Evolutionary conservation across 768 basidiomycete species (phyloP).

Genomic region (Dacryopinax primogenitus): DNA sequence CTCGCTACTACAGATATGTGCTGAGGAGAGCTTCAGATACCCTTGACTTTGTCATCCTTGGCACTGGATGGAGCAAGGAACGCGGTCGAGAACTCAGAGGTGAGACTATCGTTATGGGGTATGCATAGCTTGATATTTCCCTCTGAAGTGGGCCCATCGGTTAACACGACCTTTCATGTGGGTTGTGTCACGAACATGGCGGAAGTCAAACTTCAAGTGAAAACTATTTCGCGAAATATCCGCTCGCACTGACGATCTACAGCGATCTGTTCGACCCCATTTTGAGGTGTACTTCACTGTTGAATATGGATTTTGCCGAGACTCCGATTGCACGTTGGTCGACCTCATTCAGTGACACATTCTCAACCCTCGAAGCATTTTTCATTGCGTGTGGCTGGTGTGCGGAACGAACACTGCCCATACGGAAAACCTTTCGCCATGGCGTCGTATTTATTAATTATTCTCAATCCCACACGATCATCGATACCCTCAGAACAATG

Average conservation of each 20-base stretch:
- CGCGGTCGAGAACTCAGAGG: constrained; percentile 66
- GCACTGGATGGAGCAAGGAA: constrained; percentile 65
- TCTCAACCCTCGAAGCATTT: neutral
- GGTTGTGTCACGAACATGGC: constrained; percentile 47
- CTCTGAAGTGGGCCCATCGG: constrained; percentile 48
- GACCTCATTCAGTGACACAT: constrained; percentile 37
- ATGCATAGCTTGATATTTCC: constrained; percentile 5
- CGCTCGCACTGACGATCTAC: neutral
- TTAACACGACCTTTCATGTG: constrained; percentile 69
- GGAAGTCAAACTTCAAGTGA: constrained; percentile 31
- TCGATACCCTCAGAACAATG: neutral
- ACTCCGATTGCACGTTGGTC: constrained; percentile 58
- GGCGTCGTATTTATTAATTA: neutral
- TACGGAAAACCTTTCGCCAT: neutral
- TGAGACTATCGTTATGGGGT: constrained; percentile 24
- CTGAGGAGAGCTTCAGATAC: constrained; percentile 35
- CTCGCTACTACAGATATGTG: neutral
- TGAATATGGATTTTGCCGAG: constrained; percentile 59
- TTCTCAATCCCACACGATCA: neutral
- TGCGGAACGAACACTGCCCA: neutral
- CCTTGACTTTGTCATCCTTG: constrained; percentile 65
- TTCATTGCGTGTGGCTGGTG: neutral
- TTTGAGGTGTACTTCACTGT: constrained; percentile 63
- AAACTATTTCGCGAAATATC: neutral
- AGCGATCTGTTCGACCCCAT: constrained; percentile 41